Evolutionary conservation across 2,329 filamentous ascomycete species (phyloP).

Genomic region (Helotiales sp.): DNA sequence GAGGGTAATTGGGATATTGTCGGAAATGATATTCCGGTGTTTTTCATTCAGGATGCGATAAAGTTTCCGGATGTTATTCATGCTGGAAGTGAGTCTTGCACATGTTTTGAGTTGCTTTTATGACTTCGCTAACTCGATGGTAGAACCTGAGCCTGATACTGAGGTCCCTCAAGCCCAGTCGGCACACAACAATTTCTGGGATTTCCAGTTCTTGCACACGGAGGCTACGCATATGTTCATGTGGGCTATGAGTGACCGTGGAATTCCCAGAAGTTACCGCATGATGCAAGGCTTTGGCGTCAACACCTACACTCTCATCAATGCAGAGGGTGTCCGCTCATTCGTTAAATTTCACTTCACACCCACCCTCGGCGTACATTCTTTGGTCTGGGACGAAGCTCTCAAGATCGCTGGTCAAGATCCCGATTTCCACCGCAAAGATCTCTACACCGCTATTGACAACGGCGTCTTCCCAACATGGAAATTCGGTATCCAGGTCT

Average conservation of each 20-base stretch:
- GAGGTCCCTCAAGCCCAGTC: conserved; percentile 74
- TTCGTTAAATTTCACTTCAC: conserved; percentile 83
- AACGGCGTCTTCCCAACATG: conserved; percentile 74
- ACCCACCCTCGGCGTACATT: conserved; percentile 72
- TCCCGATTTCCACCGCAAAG: conserved; percentile 82
- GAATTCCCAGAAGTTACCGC: conserved; percentile 74
- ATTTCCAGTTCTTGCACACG: conserved; percentile 69
- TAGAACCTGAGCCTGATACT: conserved; percentile 72
- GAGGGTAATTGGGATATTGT: conserved; percentile 80
- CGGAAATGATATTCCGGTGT: conserved; percentile 76
- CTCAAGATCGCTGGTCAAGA: conserved; percentile 76
- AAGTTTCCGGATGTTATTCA: conserved; percentile 74
- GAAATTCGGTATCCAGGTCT: conserved; percentile 82
- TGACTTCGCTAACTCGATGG: conserved; percentile 50
- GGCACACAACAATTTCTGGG: conserved; percentile 79
- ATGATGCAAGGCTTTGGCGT: conserved; percentile 91
- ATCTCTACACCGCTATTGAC: conserved; percentile 75
- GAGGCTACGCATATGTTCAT: conserved; percentile 81
- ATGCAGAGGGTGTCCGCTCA: conserved; percentile 68
- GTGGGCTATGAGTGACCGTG: conserved; percentile 78
- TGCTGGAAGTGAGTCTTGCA: conserved; percentile 43
- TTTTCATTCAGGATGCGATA: conserved; percentile 77
- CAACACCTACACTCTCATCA: conserved; percentile 75
- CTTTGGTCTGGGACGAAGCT: conserved; percentile 79
- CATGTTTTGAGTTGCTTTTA: conserved; percentile 16